Conservation (phyloP, 495 filamentous ascomycete genomes). For the Ascodesmis nigricans region DNA sequence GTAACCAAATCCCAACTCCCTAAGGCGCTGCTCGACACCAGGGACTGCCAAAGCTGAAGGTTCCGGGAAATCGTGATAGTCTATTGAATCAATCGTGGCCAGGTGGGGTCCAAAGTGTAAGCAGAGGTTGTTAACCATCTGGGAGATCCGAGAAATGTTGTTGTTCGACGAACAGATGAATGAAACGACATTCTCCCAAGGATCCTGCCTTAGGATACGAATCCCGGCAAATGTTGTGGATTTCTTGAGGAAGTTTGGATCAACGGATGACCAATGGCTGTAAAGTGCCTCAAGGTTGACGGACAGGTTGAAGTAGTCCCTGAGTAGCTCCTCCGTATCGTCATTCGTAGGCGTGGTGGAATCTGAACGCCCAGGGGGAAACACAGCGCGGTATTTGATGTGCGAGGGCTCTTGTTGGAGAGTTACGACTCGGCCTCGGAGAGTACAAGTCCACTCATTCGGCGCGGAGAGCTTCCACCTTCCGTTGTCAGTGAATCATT, state of each 20-base stretch:
- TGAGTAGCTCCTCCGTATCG: constrained; percentile 43
- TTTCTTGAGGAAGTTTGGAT: constrained; percentile 75
- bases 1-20: constrained; percentile 81
- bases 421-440: constrained; percentile 64
- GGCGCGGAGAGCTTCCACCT: constrained; percentile 63
- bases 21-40: constrained; percentile 53
- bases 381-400: constrained; percentile 62
- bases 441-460: constrained; percentile 75
- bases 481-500: not conserved
- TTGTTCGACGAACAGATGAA: constrained; percentile 99
- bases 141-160: constrained; percentile 81
- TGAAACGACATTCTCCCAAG: constrained; percentile 81
- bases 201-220: constrained; percentile 82
- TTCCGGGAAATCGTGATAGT: constrained; percentile 72
- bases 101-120: constrained; percentile 59
- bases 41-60: constrained; percentile 46
- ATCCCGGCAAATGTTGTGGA: constrained; percentile 77
- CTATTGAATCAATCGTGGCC: constrained; percentile 36
- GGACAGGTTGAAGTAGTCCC: constrained; percentile 62
- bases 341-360: constrained; percentile 26
- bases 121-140: constrained; percentile 92
- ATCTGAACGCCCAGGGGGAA: constrained; percentile 24
- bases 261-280: constrained; percentile 60
- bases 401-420: constrained; percentile 57
- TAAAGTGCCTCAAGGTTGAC: constrained; percentile 57